Percentiles rank a stretch among this genome's conserved stretches.
Conservation (phyloP, 306 rosid species). For the Macrotyloma uniflorum region DNA sequence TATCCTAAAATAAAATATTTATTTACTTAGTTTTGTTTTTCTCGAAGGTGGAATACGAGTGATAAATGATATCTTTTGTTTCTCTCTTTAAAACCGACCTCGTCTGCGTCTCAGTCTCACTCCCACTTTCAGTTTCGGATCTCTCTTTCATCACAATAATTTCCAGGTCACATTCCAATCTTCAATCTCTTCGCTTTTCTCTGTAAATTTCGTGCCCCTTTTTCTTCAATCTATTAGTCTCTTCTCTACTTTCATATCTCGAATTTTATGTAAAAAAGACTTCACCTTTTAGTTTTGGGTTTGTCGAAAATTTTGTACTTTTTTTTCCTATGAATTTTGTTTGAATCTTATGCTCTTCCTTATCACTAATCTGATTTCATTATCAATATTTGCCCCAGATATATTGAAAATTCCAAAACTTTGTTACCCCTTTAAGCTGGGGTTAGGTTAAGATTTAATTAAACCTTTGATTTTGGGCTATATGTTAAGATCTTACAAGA, state of each 20-base stretch:
- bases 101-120: neutral
- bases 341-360: neutral
- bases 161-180: neutral
- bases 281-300: neutral
- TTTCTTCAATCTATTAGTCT: neutral
- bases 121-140: neutral
- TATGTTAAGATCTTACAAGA: neutral
- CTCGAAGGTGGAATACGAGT: neutral
- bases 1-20: no score
- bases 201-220: neutral
- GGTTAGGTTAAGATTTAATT: neutral
- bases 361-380: neutral
- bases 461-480: neutral
- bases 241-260: neutral
- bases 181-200: neutral
- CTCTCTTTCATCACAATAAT: neutral
- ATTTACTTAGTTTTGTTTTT: neutral
- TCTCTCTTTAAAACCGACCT: conserved; percentile 2
- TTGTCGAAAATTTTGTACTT: neutral
- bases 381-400: conserved; percentile 8
- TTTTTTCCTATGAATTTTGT: neutral
- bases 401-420: neutral
- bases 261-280: neutral
- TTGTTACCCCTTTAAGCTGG: neutral
- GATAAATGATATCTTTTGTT: neutral